Percentiles rank a stretch among this genome's conserved stretches.
Evolutionary conservation across 179 eudicot species (phyloP).

Genomic region (Corrigiola litoralis): DNA sequence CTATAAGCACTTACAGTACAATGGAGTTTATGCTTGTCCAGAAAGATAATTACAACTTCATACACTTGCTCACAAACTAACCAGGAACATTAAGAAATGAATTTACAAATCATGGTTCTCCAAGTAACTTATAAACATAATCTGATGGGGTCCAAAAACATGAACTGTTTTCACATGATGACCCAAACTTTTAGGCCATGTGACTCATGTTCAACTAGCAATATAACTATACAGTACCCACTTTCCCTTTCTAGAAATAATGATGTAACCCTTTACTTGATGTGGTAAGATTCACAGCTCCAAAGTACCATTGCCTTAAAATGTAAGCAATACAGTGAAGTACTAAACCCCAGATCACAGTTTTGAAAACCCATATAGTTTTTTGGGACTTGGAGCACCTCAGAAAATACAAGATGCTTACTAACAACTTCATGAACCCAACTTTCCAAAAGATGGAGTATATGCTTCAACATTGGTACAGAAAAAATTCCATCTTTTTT

Average conservation of each 20-base stretch:
- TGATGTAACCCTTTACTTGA: neutral
- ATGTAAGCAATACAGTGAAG: conserved; percentile 4
- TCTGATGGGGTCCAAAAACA: conserved; percentile 2
- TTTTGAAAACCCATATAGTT: neutral
- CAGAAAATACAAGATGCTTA: neutral
- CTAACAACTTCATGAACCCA: neutral
- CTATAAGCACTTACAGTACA: too few species aligned
- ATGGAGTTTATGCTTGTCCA: too few species aligned
- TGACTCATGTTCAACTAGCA: neutral
- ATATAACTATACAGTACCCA: neutral
- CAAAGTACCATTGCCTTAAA: neutral
- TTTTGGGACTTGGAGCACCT: conserved; percentile 12
- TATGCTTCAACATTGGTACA: too few species aligned
- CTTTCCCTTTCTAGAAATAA: neutral
- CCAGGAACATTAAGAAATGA: neutral
- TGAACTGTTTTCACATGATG: conserved; percentile 6
- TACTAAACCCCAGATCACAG: conserved; percentile 9
- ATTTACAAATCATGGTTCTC: neutral
- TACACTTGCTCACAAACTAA: neutral
- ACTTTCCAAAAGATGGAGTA: conserved; percentile 9
- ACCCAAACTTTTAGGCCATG: conserved; percentile 1
- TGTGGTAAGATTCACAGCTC: too few species aligned
- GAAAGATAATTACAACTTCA: neutral
- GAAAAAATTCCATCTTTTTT: too few species aligned
- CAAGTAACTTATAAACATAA: neutral